Base-by-base conservation (phyloP, 345 rosid species). In the Pistacia vera region DNA sequence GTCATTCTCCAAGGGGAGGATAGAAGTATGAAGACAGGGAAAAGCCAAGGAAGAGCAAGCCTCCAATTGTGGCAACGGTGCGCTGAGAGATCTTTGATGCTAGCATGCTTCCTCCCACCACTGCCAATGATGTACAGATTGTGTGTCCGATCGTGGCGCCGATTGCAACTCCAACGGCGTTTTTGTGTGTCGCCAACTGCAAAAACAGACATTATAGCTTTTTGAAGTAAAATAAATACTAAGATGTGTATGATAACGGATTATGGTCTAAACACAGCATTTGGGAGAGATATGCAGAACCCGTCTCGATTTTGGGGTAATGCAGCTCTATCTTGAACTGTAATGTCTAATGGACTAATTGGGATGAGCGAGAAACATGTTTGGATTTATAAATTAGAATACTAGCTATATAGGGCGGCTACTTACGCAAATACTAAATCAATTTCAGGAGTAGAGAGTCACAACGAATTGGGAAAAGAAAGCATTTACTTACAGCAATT, bases 131-230 rank as follows among this genome's bases (percentile, higher is more conserved):
- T 20, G 98, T 96, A 75, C 99, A 96, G 13, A 96, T 70, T 0
- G 95, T 89, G 81, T 96, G 99, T 63, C 99, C 99, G 70, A 93
- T 3, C 0, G 85, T 84, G 38, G 99, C 98, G 28, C 98, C 99
- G 5, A 96, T 81, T 2, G 98, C 99, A 51, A 96, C 99, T 73
- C 98, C 99, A 60, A 96, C 9, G 0, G 98, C 98, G 74, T 94
- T 94, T 83, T 93, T 96, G 91, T 94, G 99, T 0, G 99, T 91
- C 62, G 99, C 99, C 74, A 96, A 85, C 98, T 96, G 88, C 86
- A 89, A 35, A 30, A 66, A n/a, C 38, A 61, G 9, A 75, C 6
- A 68, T 25, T 51, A 51, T 48, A 2, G 59, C 36, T 58, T 20
- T 11, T 36, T 13, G 2, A 49, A 41, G 28, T 35, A 7, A 9